Conservation (phyloP, 2,329 filamentous ascomycete species). For the Scytalidium lignicola region DNA sequence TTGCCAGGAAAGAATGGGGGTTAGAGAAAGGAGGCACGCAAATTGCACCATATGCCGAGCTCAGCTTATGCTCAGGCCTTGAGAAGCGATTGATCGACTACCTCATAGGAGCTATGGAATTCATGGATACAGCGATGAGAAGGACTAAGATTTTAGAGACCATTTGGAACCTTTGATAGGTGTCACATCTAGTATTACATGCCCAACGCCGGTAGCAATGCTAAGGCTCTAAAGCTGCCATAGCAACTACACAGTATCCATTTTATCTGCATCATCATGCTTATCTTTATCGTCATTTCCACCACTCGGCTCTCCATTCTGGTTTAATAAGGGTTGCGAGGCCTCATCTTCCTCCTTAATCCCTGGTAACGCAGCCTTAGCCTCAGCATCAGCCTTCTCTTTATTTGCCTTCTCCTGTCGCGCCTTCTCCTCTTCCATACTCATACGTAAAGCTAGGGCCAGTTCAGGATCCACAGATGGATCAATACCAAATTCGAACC, state of each 20-base stretch:
- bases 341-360: conserved; percentile 78
- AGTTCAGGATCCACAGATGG: conserved; percentile 89
- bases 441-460: conserved; percentile 91
- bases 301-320: conserved; percentile 60
- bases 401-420: conserved; percentile 81
- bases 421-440: conserved; percentile 96
- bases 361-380: conserved; percentile 71
- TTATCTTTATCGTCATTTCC: conserved; percentile 43
- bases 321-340: conserved; percentile 55
- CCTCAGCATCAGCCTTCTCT: conserved; percentile 64
- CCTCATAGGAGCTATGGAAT: too few species aligned
- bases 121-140: not conserved
- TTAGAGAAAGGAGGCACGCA: not conserved
- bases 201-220: conserved; percentile 29
- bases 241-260: conserved; percentile 71
- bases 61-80: too few species aligned
- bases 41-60: not conserved
- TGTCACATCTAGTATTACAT: conserved; percentile 27
- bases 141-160: not conserved
- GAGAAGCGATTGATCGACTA: too few species aligned
- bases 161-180: conserved; percentile 9
- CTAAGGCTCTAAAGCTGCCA: conserved; percentile 11
- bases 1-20: conserved; percentile 1
- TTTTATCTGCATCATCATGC: conserved; percentile 65
- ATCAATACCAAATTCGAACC: conserved; percentile 85